Evolutionary conservation across 352 stramenopile genomes (phyloP).

Genomic region (Phytophthora pisi): DNA sequence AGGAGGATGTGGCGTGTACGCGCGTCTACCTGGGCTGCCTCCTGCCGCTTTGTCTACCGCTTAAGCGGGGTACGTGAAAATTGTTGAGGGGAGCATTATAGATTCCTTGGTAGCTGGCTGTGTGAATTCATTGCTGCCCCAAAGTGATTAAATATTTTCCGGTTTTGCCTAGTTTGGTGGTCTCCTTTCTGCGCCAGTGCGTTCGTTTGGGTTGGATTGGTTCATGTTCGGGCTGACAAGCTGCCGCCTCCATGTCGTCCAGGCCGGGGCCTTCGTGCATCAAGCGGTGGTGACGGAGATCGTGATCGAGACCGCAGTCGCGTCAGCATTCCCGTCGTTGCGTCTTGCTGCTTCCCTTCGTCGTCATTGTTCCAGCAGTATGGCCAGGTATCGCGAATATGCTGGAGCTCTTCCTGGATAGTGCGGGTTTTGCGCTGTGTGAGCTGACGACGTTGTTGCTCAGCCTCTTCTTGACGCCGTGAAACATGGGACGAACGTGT

Average conservation of each 20-base stretch:
- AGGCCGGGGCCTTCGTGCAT: constrained; percentile 9
- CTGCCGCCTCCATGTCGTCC: constrained; percentile 8
- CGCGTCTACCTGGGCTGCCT: constrained; percentile 18
- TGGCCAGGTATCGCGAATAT: constrained; percentile 73
- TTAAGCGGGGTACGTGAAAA: constrained; percentile 33
- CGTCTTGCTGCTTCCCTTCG: constrained; percentile 12
- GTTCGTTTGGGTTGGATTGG: background rate
- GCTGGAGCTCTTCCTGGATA: constrained; percentile 57
- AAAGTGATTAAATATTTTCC: constrained; percentile 45
- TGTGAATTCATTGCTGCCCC: constrained; percentile 29
- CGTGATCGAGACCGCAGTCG: constrained; percentile 8
- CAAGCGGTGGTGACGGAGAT: constrained; percentile 12
- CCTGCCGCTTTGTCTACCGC: constrained; percentile 22
- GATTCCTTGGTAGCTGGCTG: constrained; percentile 24
- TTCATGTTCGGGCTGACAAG: constrained; percentile 29
- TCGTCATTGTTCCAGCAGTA: constrained; percentile 57
- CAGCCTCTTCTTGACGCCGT: constrained; percentile 37
- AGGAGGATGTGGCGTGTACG: constrained; percentile 21
- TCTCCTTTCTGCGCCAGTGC: background rate
- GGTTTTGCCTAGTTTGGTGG: constrained; percentile 35
- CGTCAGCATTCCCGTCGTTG: constrained; percentile 1
- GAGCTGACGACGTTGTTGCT: constrained; percentile 24
- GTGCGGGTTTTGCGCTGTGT: constrained; percentile 14
- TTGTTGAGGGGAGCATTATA: constrained; percentile 27
- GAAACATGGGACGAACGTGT: constrained; percentile 59